phyloP scores from a whole-genome alignment of 2,329 filamentous ascomycete species.

The Claviceps capensis region DNA sequence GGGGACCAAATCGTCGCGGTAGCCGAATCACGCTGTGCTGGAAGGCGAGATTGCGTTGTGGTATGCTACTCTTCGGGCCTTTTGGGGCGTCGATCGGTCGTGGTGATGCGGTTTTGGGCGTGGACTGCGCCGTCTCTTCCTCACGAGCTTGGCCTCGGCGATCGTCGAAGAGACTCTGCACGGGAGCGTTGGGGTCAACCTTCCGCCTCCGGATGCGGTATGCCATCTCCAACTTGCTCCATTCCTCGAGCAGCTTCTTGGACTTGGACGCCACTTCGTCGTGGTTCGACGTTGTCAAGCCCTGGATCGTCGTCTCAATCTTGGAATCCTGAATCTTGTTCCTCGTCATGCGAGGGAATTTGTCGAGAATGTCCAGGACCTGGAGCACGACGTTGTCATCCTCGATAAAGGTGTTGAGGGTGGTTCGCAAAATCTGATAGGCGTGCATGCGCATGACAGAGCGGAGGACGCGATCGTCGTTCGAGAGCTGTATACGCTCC shows the following conservation, averaged over 20 bases:
- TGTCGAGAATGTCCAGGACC: conserved; percentile 77
- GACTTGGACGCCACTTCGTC: conserved; percentile 62
- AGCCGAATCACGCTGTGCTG: conserved; percentile 34
- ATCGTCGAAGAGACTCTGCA: conserved; percentile 45
- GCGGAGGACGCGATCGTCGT: conserved; percentile 77
- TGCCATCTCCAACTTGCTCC: conserved; percentile 78
- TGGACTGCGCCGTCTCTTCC: conserved; percentile 22
- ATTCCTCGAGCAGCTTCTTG: conserved; percentile 60
- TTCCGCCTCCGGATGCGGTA: conserved; percentile 92
- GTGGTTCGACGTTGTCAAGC: conserved; percentile 53
- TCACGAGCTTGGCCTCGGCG: conserved; percentile 40
- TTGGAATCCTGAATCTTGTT: conserved; percentile 97
- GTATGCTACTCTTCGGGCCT: conserved; percentile 45
- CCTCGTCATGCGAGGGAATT: conserved; percentile 76
- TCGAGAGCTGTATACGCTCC: conserved; percentile 70
- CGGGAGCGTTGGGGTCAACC: conserved; percentile 51
- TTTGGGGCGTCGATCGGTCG: conserved; percentile 40
- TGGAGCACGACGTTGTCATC: conserved; percentile 84
- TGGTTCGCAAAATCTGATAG: conserved; percentile 85
- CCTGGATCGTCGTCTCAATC: conserved; percentile 70
- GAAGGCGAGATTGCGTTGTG: conserved; percentile 38
- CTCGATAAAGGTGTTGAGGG: conserved; percentile 72
- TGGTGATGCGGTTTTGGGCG: conserved; percentile 27
- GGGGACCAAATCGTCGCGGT: conserved; percentile 37
- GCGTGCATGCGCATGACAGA: conserved; percentile 92